Evolutionary conservation across 2,329 filamentous ascomycete genomes (phyloP), one percentile per base, ranked within the genome.

Genomic region (Pseudocercospora cruenta): DNA sequence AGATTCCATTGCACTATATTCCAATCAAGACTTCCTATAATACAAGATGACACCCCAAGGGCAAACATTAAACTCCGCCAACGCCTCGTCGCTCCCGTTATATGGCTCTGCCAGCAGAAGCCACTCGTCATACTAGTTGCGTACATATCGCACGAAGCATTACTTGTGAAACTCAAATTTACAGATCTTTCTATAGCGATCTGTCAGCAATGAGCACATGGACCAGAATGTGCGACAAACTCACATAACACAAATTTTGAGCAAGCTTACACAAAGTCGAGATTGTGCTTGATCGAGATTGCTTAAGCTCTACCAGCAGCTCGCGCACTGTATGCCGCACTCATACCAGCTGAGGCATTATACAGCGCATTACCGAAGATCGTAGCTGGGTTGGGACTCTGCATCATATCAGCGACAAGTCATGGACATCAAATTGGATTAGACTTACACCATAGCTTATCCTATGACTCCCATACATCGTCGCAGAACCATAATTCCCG

Each of bases 361-460:
- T n/a, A 55, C 22, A 55, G 26, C 1, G 51, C 51, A 10, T 55
- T 55, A 9, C 51, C 51, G 26, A 55, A 55, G 8, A 55, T 31
- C 22, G 22, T 55, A n/a, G 51, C 51, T 16, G 51, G 51, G 26
- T 55, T 55, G 0, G 51, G 51, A 7, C 22, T 28, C 51, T 55
- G 24, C 16, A 2, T 8, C 16, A 1, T 3, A 21, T 26, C 14
- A 55, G 26, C 24, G 24, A 24, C 1, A 0, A 22, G 12, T 49
- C 10, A 31, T n/a, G 1, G 2, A n/a, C 7, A n/a, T n/a, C 21
- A 16, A 3, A 1, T 28, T 3, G 3, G 12, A 16, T 12, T 19
- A n/a, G 51, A 54, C 51, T 55, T 55, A 55, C 51, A 19, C 51
- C 51, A 28, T 55, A 55, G 51, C 51, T 55, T 4, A 55, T 55